These are phyloP conservation scores for Schwanniomyces vanrijiae DNA, from an alignment of 805 yeast genomes.

Conservation along the genomic window DNA sequence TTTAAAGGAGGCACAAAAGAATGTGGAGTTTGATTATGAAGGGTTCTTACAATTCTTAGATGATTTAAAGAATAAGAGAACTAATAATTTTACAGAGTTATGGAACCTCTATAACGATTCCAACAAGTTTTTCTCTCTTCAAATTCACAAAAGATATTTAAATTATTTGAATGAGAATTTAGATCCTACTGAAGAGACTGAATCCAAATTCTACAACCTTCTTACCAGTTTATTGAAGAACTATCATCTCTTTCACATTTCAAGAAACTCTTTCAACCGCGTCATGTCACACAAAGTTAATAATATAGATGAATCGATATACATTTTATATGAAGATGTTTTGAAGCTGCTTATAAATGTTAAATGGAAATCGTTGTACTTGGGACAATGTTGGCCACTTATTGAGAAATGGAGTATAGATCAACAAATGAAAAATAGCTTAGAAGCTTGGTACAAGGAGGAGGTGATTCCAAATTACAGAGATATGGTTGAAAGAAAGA, in stretches of 20 bases:
- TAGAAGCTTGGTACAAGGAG: conserved; percentile 19
- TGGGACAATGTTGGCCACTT: conserved; percentile 30
- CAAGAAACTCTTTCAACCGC: conserved; percentile 17
- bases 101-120: conserved; percentile 34
- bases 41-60: conserved; percentile 28
- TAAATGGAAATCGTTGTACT: conserved; percentile 25
- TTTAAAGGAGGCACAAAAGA: conserved; percentile 27
- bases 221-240: conserved; percentile 15
- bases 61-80: conserved; percentile 25
- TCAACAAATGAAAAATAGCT: conserved; percentile 21
- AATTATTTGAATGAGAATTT: conserved; percentile 22
- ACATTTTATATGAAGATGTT: conserved; percentile 15
- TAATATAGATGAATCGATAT: conserved; percentile 12
- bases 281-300: conserved; percentile 5
- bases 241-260: conserved; percentile 12
- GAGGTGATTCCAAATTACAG: conserved; percentile 19
- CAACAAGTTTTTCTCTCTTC: conserved; percentile 21
- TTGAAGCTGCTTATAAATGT: conserved; percentile 26
- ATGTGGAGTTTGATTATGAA: conserved; percentile 39
- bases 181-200: conserved; percentile 13
- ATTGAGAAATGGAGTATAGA: conserved; percentile 39
- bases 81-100: conserved; percentile 24
- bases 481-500: conserved; percentile 20
- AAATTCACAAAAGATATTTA: conserved; percentile 23
- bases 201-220: conserved; percentile 20